Conservation (phyloP, 2,329 filamentous ascomycete species). For the Aspergillus pseudonomiae region DNA sequence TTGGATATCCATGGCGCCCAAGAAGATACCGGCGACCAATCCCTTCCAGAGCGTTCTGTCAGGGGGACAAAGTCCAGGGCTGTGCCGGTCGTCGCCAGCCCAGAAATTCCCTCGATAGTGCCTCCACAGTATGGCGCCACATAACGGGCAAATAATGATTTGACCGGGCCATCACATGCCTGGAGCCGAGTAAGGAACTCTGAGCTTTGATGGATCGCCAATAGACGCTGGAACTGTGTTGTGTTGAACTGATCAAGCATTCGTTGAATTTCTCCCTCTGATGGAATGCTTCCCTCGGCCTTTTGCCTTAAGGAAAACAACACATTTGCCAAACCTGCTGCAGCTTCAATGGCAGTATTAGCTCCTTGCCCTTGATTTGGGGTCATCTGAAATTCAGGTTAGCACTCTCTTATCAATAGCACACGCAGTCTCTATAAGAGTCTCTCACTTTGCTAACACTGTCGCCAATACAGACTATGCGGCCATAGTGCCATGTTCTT, state of each 20-base stretch:
- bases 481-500: slow-evolving; percentile 27
- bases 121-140: slow-evolving; percentile 15
- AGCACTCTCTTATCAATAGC: too few species aligned
- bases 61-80: slow-evolving; percentile 19
- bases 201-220: slow-evolving; percentile 19
- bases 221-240: slow-evolving; percentile 18
- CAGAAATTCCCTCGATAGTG: slow-evolving; percentile 22
- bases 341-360: slow-evolving; percentile 47
- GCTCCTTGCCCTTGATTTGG: slow-evolving; percentile 44
- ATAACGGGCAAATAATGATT: slow-evolving; percentile 22
- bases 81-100: slow-evolving; percentile 5
- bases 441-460: slow-evolving; percentile 34
- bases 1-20: not conserved
- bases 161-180: slow-evolving; percentile 22
- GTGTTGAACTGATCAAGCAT: slow-evolving; percentile 16
- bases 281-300: not conserved
- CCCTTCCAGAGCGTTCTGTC: slow-evolving; percentile 45
- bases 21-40: not conserved
- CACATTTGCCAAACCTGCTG: slow-evolving; percentile 38
- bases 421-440: too few species aligned
- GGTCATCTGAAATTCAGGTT: slow-evolving; percentile 30
- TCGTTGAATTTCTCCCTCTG: slow-evolving; percentile 4
- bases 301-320: slow-evolving; percentile 21
- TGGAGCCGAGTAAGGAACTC: slow-evolving; percentile 21
- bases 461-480: slow-evolving; percentile 31